A percentile compares a stretch with the other conserved stretches of the same genome.
Conservation (phyloP, 208 protist species). For the Zelonia costaricensis region DNA sequence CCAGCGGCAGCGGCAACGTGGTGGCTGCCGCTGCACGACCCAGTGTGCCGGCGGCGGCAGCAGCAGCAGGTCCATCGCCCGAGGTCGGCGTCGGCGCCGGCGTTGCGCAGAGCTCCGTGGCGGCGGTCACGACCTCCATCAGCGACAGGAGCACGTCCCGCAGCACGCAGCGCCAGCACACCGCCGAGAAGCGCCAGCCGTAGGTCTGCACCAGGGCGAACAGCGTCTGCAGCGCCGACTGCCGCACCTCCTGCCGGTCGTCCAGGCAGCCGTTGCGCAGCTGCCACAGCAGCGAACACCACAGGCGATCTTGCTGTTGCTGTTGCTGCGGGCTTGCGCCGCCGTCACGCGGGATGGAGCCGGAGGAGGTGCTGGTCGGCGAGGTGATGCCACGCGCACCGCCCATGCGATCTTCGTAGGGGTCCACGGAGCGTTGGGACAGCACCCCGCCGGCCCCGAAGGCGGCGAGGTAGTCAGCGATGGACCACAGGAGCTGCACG, state of each 20-base stretch:
- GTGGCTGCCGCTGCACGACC: no score
- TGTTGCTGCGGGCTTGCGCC: neutral
- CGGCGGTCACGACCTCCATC: constrained; percentile 46
- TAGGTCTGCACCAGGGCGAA: constrained; percentile 82
- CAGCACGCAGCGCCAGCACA: constrained; percentile 62
- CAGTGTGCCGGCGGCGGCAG: no score
- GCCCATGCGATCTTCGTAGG: no score
- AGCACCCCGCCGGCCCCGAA: constrained; percentile 11
- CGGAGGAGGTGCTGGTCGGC: neutral
- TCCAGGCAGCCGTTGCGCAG: constrained; percentile 51
- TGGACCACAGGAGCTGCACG: constrained; percentile 86
- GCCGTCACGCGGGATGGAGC: neutral
- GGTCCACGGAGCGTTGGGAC: no score
- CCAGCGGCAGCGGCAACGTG: neutral
- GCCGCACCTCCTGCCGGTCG: constrained; percentile 74
- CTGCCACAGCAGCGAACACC: constrained; percentile 50
- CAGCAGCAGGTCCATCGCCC: no score
- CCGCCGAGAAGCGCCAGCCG: constrained; percentile 51
- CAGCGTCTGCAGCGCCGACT: constrained; percentile 81
- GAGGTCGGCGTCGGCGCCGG: constrained; percentile 1
- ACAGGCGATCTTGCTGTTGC: constrained; percentile 29
- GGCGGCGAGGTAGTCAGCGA: constrained; percentile 71
- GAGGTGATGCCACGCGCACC: no score
- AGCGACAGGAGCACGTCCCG: constrained; percentile 48
- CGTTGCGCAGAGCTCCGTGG: constrained; percentile 29